Conservation (phyloP, 495 filamentous ascomycete species). For the Amphirosellinia nigrospora region DNA sequence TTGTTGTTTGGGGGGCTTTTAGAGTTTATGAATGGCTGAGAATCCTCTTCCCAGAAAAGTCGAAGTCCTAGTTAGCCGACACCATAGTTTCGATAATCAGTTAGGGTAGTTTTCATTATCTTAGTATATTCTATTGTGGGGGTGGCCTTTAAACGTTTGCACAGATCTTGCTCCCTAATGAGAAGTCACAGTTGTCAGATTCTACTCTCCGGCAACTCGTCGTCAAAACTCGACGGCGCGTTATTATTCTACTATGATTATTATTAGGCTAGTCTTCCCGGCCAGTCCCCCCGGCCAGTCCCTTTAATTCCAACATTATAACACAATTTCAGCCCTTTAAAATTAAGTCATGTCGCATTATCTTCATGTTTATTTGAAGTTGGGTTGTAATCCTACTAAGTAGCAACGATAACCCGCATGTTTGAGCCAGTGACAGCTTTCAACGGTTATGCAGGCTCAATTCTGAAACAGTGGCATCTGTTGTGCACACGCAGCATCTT, state of each 20-base stretch:
- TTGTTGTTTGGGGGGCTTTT: background rate
- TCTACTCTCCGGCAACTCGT: no score
- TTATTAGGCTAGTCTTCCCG: background rate
- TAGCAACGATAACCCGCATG: background rate
- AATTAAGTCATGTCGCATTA: background rate
- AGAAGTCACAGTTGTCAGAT: background rate
- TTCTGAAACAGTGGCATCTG: conserved; percentile 28
- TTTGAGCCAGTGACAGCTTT: conserved; percentile 14
- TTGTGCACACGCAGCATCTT: conserved; percentile 20
- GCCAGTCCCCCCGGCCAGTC: background rate
- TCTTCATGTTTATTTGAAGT: background rate
- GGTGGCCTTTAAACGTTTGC: no score
- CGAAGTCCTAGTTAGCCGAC: background rate
- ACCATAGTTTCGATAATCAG: background rate
- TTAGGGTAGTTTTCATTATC: no score
- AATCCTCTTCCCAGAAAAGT: background rate
- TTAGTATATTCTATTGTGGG: no score
- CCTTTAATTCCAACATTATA: background rate
- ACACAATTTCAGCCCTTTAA: background rate
- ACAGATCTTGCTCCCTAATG: background rate
- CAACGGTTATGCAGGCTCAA: conserved; percentile 21
- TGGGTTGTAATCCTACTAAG: background rate
- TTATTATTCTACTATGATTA: background rate
- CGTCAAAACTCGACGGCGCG: no score
- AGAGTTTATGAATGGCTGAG: background rate